Evolutionary conservation across 768 basidiomycete genomes (phyloP).

Genomic region (Termitomyces sp.): DNA sequence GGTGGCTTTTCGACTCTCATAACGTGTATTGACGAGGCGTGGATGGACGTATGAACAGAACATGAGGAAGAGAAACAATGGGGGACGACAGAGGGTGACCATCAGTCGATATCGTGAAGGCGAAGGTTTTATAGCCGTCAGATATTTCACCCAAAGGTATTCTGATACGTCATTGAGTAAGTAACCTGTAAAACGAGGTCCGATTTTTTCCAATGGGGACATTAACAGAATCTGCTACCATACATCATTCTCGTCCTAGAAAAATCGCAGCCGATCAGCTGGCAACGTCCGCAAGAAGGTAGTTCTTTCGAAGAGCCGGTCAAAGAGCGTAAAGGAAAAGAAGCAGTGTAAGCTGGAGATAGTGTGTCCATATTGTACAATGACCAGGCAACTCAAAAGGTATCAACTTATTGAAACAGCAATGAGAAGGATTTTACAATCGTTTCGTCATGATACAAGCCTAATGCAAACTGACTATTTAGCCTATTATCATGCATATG

Average conservation of each 20-base stretch:
- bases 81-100: slow-evolving; percentile 30
- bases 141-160: slow-evolving; percentile 31
- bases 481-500: no score
- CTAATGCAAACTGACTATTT: no score
- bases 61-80: slow-evolving; percentile 27
- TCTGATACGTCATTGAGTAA: slow-evolving; percentile 28
- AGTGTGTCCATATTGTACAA: slow-evolving; percentile 6
- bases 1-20: slow-evolving; percentile 29
- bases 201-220: neutral
- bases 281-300: slow-evolving; percentile 29
- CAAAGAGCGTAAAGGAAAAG: slow-evolving; percentile 31
- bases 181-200: slow-evolving; percentile 13
- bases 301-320: slow-evolving; percentile 30
- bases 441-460: neutral
- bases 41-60: slow-evolving; percentile 31
- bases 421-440: neutral
- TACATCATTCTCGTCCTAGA: slow-evolving; percentile 16
- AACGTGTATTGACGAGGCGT: slow-evolving; percentile 30
- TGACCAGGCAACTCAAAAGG: neutral
- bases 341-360: slow-evolving; percentile 3
- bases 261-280: slow-evolving; percentile 23
- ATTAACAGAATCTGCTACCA: slow-evolving; percentile 1
- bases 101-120: slow-evolving; percentile 29
- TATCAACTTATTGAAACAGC: no score
- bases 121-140: slow-evolving; percentile 27